Percentiles rank a stretch among this genome's conserved stretches.
These are phyloP conservation scores for Malassezia equina DNA, from an alignment of 1,284 basidiomycete genomes.

Conservation along the genomic window DNA sequence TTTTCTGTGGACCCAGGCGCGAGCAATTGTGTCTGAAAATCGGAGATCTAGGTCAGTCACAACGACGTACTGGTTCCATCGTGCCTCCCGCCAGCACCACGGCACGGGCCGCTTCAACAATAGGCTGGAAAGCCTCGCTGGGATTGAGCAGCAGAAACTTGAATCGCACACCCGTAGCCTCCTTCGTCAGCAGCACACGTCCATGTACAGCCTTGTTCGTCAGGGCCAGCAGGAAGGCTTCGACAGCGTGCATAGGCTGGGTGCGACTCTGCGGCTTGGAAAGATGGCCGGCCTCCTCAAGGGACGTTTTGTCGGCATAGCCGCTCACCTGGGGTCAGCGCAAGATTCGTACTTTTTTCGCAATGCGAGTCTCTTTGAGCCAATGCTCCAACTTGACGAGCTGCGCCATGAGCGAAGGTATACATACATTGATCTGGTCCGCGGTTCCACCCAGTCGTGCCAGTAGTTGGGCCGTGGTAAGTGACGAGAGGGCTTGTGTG, in stretches of 20 bases:
- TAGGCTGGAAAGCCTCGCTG: conserved; percentile 68
- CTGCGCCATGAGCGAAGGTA: conserved; percentile 13
- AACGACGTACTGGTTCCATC: conserved; percentile 63
- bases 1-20: conserved; percentile 57
- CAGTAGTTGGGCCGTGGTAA: conserved; percentile 60
- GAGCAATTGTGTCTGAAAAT: conserved; percentile 75
- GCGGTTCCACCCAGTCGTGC: conserved; percentile 60
- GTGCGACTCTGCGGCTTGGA: conserved; percentile 13
- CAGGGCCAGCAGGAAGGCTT: conserved; percentile 72
- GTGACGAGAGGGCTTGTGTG: conserved; percentile 52
- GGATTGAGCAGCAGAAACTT: conserved; percentile 95
- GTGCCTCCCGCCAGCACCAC: conserved; percentile 89
- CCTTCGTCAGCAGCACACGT: not conserved
- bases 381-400: conserved; percentile 65
- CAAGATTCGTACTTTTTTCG: conserved; percentile 48
- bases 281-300: conserved; percentile 52
- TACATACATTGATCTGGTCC: conserved; percentile 60
- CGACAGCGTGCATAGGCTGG: conserved; percentile 63
- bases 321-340: conserved; percentile 60
- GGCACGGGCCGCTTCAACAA: conserved; percentile 67
- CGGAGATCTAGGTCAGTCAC: conserved; percentile 61
- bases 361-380: conserved; percentile 72
- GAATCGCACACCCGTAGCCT: conserved; percentile 53
- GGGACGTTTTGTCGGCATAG: conserved; percentile 62
- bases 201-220: not conserved